A percentile compares a stretch with the other conserved stretches of the same genome.
Conservation (phyloP, 2,329 filamentous ascomycete genomes). For the Hymenoscyphus albidus region DNA sequence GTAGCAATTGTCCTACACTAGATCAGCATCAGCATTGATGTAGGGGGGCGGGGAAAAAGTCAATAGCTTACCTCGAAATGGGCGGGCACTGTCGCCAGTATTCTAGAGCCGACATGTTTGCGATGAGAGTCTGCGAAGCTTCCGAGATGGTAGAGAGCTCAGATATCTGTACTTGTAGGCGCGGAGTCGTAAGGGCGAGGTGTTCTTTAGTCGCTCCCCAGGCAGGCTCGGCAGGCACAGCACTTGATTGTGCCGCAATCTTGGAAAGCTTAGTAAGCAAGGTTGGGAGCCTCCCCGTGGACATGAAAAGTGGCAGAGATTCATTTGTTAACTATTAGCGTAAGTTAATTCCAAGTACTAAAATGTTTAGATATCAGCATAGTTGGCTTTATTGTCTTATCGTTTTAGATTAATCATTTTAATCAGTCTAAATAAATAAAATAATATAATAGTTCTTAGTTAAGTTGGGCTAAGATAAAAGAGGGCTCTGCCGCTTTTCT, state of each 20-base stretch:
- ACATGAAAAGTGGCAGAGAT: too few species aligned
- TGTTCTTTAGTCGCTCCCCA: constrained; percentile 15
- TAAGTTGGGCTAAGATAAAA: too few species aligned
- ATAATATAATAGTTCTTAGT: too few species aligned
- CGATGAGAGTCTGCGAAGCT: not conserved
- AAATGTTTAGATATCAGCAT: too few species aligned
- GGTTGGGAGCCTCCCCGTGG: too few species aligned
- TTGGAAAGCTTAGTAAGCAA: not conserved
- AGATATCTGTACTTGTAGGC: not conserved
- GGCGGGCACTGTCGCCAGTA: constrained; percentile 63
- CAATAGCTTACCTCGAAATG: constrained; percentile 55
- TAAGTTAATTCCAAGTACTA: too few species aligned
- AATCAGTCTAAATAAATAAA: too few species aligned
- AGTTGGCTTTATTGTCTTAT: too few species aligned
- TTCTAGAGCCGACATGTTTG: constrained; percentile 47
- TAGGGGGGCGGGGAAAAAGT: constrained; percentile 12
- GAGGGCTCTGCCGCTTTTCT: too few species aligned
- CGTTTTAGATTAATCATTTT: too few species aligned
- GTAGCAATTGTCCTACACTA: constrained; percentile 59
- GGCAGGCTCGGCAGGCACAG: not conserved
- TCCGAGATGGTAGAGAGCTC: constrained; percentile 20
- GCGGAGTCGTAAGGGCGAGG: constrained; percentile 6
- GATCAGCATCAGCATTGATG: constrained; percentile 44
- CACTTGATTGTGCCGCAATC: not conserved
- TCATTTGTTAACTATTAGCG: too few species aligned